Evolutionary conservation across 139 green algal genomes (phyloP), one percentile per base, ranked within the genome.

Genomic region (Chlorella sp.): DNA sequence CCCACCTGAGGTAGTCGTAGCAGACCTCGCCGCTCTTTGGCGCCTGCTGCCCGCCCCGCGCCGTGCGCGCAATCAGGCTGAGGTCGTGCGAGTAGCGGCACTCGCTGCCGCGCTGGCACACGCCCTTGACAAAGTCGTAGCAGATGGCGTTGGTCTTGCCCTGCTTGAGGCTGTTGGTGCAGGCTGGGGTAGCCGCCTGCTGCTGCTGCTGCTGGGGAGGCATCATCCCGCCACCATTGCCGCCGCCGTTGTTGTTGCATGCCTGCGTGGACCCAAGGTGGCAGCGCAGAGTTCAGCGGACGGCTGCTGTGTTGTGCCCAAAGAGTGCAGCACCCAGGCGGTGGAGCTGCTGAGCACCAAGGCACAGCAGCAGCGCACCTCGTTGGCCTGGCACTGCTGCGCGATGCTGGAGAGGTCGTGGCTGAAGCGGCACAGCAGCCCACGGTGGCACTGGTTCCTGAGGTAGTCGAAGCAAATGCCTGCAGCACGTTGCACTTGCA

Each of bases 391-490:
- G 74, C 86, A 91, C 74, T 91, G 81, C 72, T 89, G 81, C 1
- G 85, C 84, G 51, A 96, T 88, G 77, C 85, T 89, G 6, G 79
- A 87, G 2, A 95, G 67, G 67, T 97, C 89, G 62, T 97, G 91
- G 72, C 78, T 90, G 85, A 97, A 97, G 64, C 89, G 86, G 81
- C 91, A 97, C 35, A 96, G 77, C 29, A 91, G 80, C 23, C 91
- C 91, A 0, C 91, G 80, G 26, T 88, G 78, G 83, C 91, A 97
- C 59, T 88, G 80, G 61, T 86, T 89, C 31, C 90, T 80, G 33
- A 95, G 79, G 76, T 92, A 95, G 74, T 95, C 91, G 73, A 97
- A 97, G 77, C 91, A 97, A 36, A 95, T 93, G 70, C 91, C 72
- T 72, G 42, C 32, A 64, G 24, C 4, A 10, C 20, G 27, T 29